Evolutionary conservation across 2,329 filamentous ascomycete genomes (phyloP).

Genomic region (Lasiodiplodia sp.): DNA sequence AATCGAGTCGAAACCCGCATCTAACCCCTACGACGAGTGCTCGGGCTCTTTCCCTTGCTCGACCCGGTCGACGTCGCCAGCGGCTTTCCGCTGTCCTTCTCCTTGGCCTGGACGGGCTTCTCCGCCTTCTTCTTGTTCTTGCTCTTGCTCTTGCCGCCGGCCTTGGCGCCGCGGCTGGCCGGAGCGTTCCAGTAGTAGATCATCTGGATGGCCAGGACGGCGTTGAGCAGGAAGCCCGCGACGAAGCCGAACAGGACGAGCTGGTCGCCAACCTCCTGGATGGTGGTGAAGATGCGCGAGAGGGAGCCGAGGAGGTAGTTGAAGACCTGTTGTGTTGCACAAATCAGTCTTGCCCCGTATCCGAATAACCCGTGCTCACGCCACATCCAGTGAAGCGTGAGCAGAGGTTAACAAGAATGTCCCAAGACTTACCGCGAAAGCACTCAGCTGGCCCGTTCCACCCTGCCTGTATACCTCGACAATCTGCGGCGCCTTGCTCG

Average conservation of each 20-base stretch:
- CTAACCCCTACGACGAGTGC: slow-evolving; percentile 63
- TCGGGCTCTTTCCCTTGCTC: slow-evolving; percentile 58
- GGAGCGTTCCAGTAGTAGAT: slow-evolving; percentile 90
- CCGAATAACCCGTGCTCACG: no score
- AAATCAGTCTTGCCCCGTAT: slow-evolving; percentile 27
- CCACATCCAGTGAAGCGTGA: background rate
- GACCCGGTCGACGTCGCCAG: slow-evolving; percentile 51
- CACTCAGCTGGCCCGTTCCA: slow-evolving; percentile 92
- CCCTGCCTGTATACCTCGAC: slow-evolving; percentile 83
- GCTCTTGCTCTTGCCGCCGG: slow-evolving; percentile 34
- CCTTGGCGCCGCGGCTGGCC: slow-evolving; percentile 39
- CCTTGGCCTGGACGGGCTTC: slow-evolving; percentile 41
- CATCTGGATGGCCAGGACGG: slow-evolving; percentile 87
- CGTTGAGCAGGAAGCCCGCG: slow-evolving; percentile 88
- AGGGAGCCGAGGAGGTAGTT: slow-evolving; percentile 95
- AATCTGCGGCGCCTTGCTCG: slow-evolving; percentile 95
- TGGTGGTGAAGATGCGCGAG: slow-evolving; percentile 94
- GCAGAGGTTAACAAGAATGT: background rate
- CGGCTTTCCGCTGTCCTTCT: slow-evolving; percentile 42
- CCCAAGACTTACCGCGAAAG: slow-evolving; percentile 84
- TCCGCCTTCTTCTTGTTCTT: slow-evolving; percentile 37
- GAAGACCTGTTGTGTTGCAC: slow-evolving; percentile 73
- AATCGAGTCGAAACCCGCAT: background rate
- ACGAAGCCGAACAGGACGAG: slow-evolving; percentile 95
- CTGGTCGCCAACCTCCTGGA: slow-evolving; percentile 97